phyloP scores from a whole-genome alignment of 176 grass and related monocot genomes.

The barley (Hordeum vulgare) region MorexV3_pseudomolecules_assembly NC_058518.1:35002581-35003080 shows the following conservation, averaged over 20 bases:
- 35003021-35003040: background rate
- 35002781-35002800: conserved; percentile 10
- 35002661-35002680: background rate
- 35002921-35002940: background rate
- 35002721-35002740: background rate
- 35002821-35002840: conserved; percentile 4
- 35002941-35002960: background rate
- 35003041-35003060: background rate
- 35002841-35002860: conserved; percentile 16
- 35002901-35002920: background rate
- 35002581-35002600: background rate
- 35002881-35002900: conserved; percentile 7
- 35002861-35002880: background rate
- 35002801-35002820: background rate
- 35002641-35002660: conserved; percentile 7
- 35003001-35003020: background rate
- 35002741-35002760: conserved; percentile 27
- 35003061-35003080: background rate
- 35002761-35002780: conserved; percentile 20
- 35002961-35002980: conserved; percentile 13
- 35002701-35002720: background rate
- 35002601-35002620: conserved; percentile 1
- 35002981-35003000: background rate
- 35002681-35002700: conserved; percentile 2
- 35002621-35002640: conserved; percentile 25